Base-by-base conservation (phyloP, 2,329 filamentous ascomycete genomes). In the Nemania sp. region DNA sequence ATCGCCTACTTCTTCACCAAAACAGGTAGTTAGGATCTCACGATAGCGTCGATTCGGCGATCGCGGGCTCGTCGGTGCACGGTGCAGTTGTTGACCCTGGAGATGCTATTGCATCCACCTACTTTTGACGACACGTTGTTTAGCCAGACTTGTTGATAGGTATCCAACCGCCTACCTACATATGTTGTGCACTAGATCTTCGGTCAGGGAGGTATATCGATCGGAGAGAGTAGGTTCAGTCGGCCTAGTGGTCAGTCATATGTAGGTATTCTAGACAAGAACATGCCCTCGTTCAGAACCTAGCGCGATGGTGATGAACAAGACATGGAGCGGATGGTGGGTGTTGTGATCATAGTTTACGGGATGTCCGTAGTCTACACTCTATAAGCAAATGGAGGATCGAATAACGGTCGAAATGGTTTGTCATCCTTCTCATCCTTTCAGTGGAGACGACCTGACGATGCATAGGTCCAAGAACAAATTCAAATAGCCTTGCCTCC, bases 31-130 rank as follows among this genome's bases (percentile, higher is more conserved):
- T 49, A 57, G 38, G 43, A 66, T 66, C 67, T 60, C 47, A 56
- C 24, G 41, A 61, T 69, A 69, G 67, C 63, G 59, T 64, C 59
- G 59, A 63, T 60, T 66, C 15, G 51, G 43, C 63, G 63, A 69
- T 69, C 67, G 41, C 54, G 38, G 24, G 20, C 49, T 47, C 43
- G 13, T 59, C 54, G 38, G 54, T 47, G 54, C 60, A 59, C 60
- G 54, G 54, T 45, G 53, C 59, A 55, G 29, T 26, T 47, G 60
- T 41, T 54, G 47, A 27, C 53, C 35, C 38, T 47, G 26, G 57
- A 55, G 29, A 38, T 45, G 29, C 18, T 55, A 11, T 24, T 64
- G 41, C 20, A 7, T 8, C 3, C 47, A 24, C 47, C 5, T 15
- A 26, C 24, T 24, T 22, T 43, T 27, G 5, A 10, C 54, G 3